Conservation (phyloP, 176 grass and related monocot genomes). For the Bonia amplexicaulis region DNA sequence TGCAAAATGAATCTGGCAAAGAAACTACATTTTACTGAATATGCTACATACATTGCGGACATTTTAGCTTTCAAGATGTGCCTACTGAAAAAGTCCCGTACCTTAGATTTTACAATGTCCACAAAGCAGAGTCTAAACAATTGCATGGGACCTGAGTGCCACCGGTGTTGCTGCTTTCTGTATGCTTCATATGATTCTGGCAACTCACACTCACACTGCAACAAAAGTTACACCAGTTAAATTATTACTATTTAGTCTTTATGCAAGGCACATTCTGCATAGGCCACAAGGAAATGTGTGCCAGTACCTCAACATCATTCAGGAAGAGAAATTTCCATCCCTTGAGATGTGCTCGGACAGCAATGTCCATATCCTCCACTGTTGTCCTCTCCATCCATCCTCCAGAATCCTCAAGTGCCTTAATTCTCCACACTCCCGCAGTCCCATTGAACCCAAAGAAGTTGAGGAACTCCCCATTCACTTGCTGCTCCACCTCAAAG, state of each 20-base stretch:
- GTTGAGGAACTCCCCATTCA: conserved; percentile 76
- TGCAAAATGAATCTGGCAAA: not conserved
- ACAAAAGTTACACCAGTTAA: conserved; percentile 12
- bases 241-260: not conserved
- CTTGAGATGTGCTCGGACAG: conserved; percentile 79
- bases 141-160: conserved; percentile 94
- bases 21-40: conserved; percentile 11
- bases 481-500: conserved; percentile 97
- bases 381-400: conserved; percentile 93
- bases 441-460: conserved; percentile 97
- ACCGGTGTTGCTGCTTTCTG: conserved; percentile 85
- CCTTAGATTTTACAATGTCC: conserved; percentile 78
- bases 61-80: conserved; percentile 23
- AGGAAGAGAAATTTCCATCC: conserved; percentile 92
- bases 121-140: conserved; percentile 75
- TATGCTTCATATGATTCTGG: conserved; percentile 94
- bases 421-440: conserved; percentile 83
- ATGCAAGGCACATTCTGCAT: not conserved
- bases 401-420: conserved; percentile 83
- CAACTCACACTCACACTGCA: conserved; percentile 79
- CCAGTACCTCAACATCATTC: conserved; percentile 81
- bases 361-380: conserved; percentile 93
- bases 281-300: not conserved
- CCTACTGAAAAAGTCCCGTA: not conserved
- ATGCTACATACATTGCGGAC: not conserved